Evolutionary conservation across 306 rosid species (phyloP).

Genomic region (Erythrophleum fordii): DNA sequence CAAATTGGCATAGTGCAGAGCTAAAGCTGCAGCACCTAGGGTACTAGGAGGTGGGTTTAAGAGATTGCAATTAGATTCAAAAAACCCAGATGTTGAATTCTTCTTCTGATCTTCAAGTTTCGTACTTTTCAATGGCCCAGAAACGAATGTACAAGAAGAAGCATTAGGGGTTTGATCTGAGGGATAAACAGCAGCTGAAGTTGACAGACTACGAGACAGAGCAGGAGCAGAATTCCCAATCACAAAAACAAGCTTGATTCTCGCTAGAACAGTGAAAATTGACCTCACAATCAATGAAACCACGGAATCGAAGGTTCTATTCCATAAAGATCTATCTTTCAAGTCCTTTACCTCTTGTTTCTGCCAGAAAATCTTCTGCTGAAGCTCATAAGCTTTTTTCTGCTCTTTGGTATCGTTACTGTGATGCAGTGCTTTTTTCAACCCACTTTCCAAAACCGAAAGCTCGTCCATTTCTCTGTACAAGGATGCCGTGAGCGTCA

Average conservation of each 20-base stretch:
- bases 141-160: conserved; percentile 37
- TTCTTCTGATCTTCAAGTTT: conserved; percentile 28
- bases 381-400: conserved; percentile 66
- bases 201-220: conserved; percentile 69
- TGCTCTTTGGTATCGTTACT: conserved; percentile 50
- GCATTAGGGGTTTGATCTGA: conserved; percentile 54
- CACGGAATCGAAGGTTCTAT: conserved; percentile 66
- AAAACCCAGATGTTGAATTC: conserved; percentile 48
- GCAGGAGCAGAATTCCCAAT: conserved; percentile 50
- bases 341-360: conserved; percentile 81
- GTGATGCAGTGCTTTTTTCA: conserved; percentile 50
- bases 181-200: conserved; percentile 82
- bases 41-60: conserved; percentile 66
- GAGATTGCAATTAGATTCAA: conserved; percentile 66
- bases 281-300: conserved; percentile 66
- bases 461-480: conserved; percentile 83
- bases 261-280: conserved; percentile 69
- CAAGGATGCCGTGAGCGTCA: conserved; percentile 64
- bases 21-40: conserved; percentile 72
- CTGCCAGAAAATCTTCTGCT: conserved; percentile 86
- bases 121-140: conserved; percentile 53
- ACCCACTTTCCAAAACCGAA: conserved; percentile 51
- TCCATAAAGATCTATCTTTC: conserved; percentile 81
- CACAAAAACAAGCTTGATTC: conserved; percentile 81
- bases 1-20: conserved; percentile 80